These are phyloP conservation scores for Myxozyma neglecta DNA, from an alignment of 805 yeast genomes.

Conservation along the genomic window DNA sequence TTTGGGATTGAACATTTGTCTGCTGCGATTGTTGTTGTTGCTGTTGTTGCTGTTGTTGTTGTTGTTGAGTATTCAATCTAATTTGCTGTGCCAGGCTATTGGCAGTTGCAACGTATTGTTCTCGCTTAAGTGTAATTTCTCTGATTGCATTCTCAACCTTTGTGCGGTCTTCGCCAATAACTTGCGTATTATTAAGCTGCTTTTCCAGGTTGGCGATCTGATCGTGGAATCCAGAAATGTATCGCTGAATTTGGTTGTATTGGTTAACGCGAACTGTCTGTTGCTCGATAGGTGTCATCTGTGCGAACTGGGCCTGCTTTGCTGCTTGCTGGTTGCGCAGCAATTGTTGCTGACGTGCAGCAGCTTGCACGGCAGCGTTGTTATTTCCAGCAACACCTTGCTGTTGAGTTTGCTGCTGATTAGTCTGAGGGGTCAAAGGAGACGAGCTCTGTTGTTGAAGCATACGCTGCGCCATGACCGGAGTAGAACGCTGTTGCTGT, in stretches of 20 bases:
- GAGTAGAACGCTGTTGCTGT: constrained; percentile 15
- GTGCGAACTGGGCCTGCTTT: constrained; percentile 20
- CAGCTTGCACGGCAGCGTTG: not conserved
- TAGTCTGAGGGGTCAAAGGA: constrained; percentile 8
- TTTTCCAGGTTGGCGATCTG: constrained; percentile 23
- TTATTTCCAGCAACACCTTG: not conserved
- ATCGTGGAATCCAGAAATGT: constrained; percentile 11
- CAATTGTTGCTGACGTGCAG: constrained; percentile 15
- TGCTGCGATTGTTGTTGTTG: constrained; percentile 9
- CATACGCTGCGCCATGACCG: constrained; percentile 10
- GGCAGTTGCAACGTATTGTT: constrained; percentile 17
- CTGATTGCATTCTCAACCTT: constrained; percentile 16
- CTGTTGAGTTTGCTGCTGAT: constrained; percentile 4
- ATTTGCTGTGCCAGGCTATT: constrained; percentile 23
- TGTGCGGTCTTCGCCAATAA: constrained; percentile 25
- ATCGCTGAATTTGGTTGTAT: constrained; percentile 11
- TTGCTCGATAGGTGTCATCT: constrained; percentile 28
- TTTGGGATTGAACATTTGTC: constrained; percentile 9
- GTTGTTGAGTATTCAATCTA: constrained; percentile 3
- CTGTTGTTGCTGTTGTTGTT: constrained; percentile 11
- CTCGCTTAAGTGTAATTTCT: constrained; percentile 20
- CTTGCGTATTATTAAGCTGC: constrained; percentile 18
- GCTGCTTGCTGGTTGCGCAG: constrained; percentile 15
- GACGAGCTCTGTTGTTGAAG: constrained; percentile 4
- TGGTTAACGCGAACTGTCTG: constrained; percentile 25